phyloP scores from a whole-genome alignment of 208 protist species.

The Balamuthia mandrillaris region DNA sequence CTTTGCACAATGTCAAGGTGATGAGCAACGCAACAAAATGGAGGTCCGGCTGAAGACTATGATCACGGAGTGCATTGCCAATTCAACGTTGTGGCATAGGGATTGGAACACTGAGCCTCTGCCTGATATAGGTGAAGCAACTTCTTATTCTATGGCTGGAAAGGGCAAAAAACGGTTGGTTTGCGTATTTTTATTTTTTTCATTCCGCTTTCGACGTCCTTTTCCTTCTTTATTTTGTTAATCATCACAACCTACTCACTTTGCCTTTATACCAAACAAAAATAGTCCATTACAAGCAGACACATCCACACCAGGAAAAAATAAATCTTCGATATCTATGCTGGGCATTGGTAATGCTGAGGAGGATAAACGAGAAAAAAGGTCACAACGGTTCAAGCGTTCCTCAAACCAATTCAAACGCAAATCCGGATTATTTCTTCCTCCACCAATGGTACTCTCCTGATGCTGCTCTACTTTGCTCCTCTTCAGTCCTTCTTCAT shows the following conservation, averaged over 20 bases:
- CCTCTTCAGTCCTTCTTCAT: neutral
- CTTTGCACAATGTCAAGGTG: neutral
- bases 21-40: constrained; percentile 13
- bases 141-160: neutral
- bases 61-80: neutral
- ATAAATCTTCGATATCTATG: too few species aligned
- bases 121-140: too few species aligned
- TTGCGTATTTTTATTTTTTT: neutral
- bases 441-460: neutral
- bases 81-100: neutral
- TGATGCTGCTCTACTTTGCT: neutral
- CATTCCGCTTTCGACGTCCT: too few species aligned
- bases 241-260: neutral
- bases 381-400: neutral
- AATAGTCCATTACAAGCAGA: neutral
- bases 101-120: constrained; percentile 19
- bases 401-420: neutral
- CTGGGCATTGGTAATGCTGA: too few species aligned
- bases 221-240: neutral
- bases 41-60: constrained; percentile 1
- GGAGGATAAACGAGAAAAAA: too few species aligned
- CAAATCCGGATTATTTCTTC: neutral
- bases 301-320: neutral
- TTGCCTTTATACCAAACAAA: neutral
- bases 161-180: neutral